These are phyloP conservation scores for Nothomitra cinnamomea DNA, from an alignment of 2,329 filamentous ascomycete species.

Conservation along the genomic window DNA sequence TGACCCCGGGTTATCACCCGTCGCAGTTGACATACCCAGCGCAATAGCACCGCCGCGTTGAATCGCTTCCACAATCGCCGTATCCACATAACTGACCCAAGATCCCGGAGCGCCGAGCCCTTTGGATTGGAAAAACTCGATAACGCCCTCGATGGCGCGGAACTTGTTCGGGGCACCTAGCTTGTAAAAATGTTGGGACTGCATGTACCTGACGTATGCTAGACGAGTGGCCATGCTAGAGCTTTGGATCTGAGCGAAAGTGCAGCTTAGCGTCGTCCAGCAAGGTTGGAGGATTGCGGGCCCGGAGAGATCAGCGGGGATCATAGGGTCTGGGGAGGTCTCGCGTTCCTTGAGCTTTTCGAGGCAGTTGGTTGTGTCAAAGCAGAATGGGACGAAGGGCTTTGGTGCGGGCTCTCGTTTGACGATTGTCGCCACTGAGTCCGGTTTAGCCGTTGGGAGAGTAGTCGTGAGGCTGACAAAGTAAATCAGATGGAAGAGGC, in stretches of 20 bases:
- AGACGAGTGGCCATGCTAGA: conserved; percentile 12
- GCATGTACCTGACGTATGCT: conserved; percentile 14
- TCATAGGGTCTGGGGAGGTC: too few species aligned
- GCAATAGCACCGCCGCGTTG: conserved; percentile 11
- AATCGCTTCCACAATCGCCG: conserved; percentile 11
- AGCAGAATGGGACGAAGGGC: too few species aligned
- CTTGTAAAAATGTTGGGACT: conserved; percentile 8
- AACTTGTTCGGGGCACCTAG: conserved; percentile 13
- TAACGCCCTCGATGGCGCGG: conserved; percentile 12
- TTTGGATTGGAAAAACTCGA: conserved; percentile 14
- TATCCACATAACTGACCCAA: conserved; percentile 14
- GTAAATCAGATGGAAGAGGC: too few species aligned
- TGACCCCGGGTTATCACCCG: conserved; percentile 10
- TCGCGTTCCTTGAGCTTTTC: too few species aligned
- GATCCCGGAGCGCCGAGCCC: conserved; percentile 10
- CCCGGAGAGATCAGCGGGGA: not conserved
- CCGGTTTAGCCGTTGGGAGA: too few species aligned
- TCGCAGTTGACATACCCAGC: conserved; percentile 8
- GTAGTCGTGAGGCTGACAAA: too few species aligned
- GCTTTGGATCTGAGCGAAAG: conserved; percentile 12
- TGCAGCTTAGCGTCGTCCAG: conserved; percentile 12
- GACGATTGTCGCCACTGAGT: too few species aligned
- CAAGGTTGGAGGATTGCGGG: conserved; percentile 4
- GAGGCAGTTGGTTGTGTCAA: too few species aligned
- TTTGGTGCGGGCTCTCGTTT: too few species aligned